phyloP scores from a whole-genome alignment of 352 stramenopile genomes.

The Globisporangium alternatum region DNA sequence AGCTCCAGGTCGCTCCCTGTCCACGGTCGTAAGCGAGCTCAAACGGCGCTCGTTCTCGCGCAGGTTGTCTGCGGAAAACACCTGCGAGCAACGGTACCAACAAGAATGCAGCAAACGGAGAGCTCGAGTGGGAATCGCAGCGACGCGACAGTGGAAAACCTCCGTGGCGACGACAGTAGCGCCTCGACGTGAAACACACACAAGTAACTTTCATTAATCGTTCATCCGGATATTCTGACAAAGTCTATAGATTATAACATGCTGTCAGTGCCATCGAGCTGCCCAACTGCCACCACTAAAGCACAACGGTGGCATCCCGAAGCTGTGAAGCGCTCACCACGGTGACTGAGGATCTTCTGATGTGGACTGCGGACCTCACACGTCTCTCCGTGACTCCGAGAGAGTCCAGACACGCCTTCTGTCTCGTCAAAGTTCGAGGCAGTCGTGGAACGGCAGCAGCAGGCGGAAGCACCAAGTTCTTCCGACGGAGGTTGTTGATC shows the following conservation, averaged over 20 bases:
- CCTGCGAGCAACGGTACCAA: too few relatives aligned
- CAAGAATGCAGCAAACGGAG: background rate
- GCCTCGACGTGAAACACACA: background rate
- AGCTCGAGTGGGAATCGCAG: background rate
- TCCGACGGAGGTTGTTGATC: background rate
- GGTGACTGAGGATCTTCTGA: background rate
- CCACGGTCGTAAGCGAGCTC: constrained; percentile 3
- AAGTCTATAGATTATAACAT: background rate
- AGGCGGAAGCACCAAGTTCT: background rate
- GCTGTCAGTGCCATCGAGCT: too few relatives aligned
- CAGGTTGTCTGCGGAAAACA: background rate
- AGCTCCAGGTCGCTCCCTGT: background rate
- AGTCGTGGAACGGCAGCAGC: background rate
- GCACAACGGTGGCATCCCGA: background rate
- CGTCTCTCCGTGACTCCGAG: background rate
- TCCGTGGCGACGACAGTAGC: background rate
- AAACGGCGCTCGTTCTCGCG: background rate
- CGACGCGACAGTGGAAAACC: background rate
- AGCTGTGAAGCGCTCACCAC: background rate
- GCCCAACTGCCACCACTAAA: background rate
- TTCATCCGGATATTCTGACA: background rate
- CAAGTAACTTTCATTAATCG: too few relatives aligned
- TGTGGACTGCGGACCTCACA: background rate
- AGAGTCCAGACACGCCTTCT: too few relatives aligned
- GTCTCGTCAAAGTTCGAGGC: background rate